phyloP scores from a whole-genome alignment of 1,284 basidiomycete species.

The Athelia sp. region DNA sequence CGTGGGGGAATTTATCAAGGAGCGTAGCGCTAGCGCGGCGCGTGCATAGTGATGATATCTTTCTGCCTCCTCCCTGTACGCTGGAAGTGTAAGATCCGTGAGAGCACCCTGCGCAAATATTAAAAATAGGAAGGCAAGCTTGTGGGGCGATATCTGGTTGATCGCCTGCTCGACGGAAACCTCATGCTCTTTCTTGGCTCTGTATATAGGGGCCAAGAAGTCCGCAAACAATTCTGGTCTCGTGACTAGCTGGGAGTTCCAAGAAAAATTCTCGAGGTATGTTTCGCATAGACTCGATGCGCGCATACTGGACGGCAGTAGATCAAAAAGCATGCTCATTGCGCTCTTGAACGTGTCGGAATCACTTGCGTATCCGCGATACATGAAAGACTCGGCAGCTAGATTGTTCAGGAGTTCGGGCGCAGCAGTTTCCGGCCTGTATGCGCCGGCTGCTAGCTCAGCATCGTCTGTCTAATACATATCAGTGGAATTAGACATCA shows the following conservation, averaged over 20 bases:
- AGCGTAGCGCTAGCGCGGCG: conserved; percentile 51
- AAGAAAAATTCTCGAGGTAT: conserved; percentile 58
- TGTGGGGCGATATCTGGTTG: conserved; percentile 41
- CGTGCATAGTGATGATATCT: conserved; percentile 54
- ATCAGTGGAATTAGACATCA: neutral
- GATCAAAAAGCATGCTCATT: conserved; percentile 30
- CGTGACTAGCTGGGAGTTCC: conserved; percentile 53
- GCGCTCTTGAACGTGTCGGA: conserved; percentile 23
- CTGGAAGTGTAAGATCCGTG: conserved; percentile 57
- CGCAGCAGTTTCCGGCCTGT: conserved; percentile 27
- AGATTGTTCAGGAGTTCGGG: conserved; percentile 39
- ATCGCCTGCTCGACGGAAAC: conserved; percentile 12
- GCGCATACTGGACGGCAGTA: conserved; percentile 48
- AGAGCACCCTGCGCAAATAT: conserved; percentile 60
- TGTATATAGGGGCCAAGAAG: conserved; percentile 54
- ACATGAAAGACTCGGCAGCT: conserved; percentile 41
- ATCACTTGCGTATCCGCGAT: conserved; percentile 25
- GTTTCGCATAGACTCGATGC: conserved; percentile 65
- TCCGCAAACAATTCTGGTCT: conserved; percentile 66
- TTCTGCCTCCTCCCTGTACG: conserved; percentile 55
- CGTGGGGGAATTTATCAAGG: conserved; percentile 58
- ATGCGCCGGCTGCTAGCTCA: conserved; percentile 22
- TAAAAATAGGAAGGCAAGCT: conserved; percentile 50
- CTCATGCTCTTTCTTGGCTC: conserved; percentile 38
- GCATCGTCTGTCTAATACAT: conserved; percentile 49